These are phyloP conservation scores for Rhododendron williamsianum DNA, from an alignment of 148 eudicot species.

Conservation along the genomic window DNA sequence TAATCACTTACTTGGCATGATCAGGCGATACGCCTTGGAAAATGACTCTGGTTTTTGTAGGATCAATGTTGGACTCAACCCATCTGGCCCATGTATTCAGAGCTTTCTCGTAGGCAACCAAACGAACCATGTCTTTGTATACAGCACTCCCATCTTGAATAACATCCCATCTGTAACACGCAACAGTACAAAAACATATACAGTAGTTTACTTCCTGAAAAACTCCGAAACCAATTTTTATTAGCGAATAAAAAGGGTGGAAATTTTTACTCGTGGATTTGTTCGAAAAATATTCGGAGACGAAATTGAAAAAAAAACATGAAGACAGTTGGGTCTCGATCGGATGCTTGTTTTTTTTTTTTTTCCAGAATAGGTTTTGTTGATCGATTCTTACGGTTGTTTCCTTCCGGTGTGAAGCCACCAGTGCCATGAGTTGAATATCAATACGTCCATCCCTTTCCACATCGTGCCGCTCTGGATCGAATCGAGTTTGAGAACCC, in stretches of 20 bases:
- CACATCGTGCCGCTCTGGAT: slow-evolving; percentile 31
- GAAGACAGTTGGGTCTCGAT: not conserved
- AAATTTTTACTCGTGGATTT: not conserved
- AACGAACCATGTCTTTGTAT: slow-evolving; percentile 50
- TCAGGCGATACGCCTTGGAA: slow-evolving; percentile 70
- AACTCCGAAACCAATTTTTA: not conserved
- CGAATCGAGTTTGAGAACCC: slow-evolving; percentile 47
- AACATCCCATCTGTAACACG: slow-evolving; percentile 39
- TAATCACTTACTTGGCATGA: slow-evolving; percentile 47
- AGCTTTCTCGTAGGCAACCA: slow-evolving; percentile 54
- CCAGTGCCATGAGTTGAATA: slow-evolving; percentile 91
- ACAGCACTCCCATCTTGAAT: slow-evolving; percentile 26
- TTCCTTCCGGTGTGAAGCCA: slow-evolving; percentile 67
- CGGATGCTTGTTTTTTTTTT: not conserved
- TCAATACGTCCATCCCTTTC: slow-evolving; percentile 41
- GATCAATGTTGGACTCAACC: slow-evolving; percentile 45
- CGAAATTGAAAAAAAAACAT: not conserved
- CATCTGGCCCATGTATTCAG: slow-evolving; percentile 71
- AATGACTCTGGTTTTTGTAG: slow-evolving; percentile 40
- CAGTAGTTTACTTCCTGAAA: not conserved
- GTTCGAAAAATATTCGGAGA: not conserved
- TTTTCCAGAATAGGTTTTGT: too few species aligned
- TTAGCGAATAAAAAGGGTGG: not conserved
- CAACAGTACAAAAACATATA: not conserved
- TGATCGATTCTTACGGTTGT: slow-evolving; percentile 43